These are phyloP conservation scores for Chaetomium tenue DNA, from an alignment of 495 filamentous ascomycete species.

Conservation along the genomic window DNA sequence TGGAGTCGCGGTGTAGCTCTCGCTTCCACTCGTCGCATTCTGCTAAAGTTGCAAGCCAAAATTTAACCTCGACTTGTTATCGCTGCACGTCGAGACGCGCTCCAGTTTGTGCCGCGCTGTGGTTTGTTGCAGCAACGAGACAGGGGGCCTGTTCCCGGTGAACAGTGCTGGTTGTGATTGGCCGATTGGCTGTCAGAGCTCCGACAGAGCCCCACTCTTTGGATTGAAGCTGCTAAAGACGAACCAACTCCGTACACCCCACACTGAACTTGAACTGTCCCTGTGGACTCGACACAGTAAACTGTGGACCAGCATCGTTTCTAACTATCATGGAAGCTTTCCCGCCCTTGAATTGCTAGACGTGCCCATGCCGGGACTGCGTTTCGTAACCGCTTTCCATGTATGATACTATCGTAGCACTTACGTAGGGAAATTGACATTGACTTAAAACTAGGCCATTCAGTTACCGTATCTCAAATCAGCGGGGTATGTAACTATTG, in stretches of 20 bases:
- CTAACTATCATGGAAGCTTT: too few species aligned
- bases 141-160: not conserved
- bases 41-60: slow-evolving; percentile 22
- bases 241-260: too few species aligned
- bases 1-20: slow-evolving; percentile 21
- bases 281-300: too few species aligned
- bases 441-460: not conserved
- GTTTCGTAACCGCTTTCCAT: not conserved
- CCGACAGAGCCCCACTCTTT: not conserved
- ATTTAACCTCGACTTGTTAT: slow-evolving; percentile 6
- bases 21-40: slow-evolving; percentile 24
- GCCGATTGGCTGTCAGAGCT: not conserved
- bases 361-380: not conserved
- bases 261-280: too few species aligned
- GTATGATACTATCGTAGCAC: not conserved
- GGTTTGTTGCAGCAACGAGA: slow-evolving; percentile 17
- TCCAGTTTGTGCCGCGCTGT: slow-evolving; percentile 20
- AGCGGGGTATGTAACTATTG: not conserved
- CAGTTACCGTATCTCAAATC: not conserved
- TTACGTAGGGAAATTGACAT: not conserved
- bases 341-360: not conserved
- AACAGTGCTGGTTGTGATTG: slow-evolving; percentile 1
- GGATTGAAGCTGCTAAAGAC: not conserved
- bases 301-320: too few species aligned
- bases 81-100: slow-evolving; percentile 34